Conservation (phyloP, 2,329 filamentous ascomycete genomes). For the Ceratocystis huliohia region DNA sequence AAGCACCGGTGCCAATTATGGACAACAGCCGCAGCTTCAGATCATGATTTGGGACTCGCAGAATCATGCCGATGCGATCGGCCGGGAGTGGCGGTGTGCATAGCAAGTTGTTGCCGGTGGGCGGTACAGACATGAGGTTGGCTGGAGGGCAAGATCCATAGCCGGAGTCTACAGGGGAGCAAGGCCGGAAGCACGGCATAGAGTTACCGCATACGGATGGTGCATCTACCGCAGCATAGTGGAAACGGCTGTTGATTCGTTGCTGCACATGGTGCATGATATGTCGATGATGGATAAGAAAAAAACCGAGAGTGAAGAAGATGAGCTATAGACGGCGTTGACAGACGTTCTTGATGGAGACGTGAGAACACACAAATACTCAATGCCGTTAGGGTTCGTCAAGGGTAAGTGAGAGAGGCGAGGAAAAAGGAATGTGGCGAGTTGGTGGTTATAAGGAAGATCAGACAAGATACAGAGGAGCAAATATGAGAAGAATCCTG, state of each 20-base stretch:
- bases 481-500: background rate
- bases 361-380: background rate
- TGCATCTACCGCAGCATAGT: background rate
- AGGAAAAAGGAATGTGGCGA: slow-evolving; percentile 4
- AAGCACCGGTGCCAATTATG: slow-evolving; percentile 73
- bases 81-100: background rate
- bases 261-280: slow-evolving; percentile 43
- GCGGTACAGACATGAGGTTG: background rate
- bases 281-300: slow-evolving; percentile 21
- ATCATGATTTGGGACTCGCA: slow-evolving; percentile 39
- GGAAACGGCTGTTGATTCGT: background rate
- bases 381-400: background rate
- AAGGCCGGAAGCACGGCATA: background rate
- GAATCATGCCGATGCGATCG: background rate
- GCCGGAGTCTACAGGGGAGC: background rate
- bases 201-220: background rate
- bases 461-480: background rate
- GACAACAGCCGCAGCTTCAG: slow-evolving; percentile 62
- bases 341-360: background rate
- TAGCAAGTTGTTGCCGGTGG: background rate
- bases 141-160: background rate
- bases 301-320: background rate
- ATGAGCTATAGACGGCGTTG: background rate
- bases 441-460: background rate
- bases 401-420: background rate